Percentiles rank a stretch among this genome's conserved stretches.
Evolutionary conservation across 2,329 filamentous ascomycete species (phyloP).

Genomic region (Colletotrichum brevisporum): DNA sequence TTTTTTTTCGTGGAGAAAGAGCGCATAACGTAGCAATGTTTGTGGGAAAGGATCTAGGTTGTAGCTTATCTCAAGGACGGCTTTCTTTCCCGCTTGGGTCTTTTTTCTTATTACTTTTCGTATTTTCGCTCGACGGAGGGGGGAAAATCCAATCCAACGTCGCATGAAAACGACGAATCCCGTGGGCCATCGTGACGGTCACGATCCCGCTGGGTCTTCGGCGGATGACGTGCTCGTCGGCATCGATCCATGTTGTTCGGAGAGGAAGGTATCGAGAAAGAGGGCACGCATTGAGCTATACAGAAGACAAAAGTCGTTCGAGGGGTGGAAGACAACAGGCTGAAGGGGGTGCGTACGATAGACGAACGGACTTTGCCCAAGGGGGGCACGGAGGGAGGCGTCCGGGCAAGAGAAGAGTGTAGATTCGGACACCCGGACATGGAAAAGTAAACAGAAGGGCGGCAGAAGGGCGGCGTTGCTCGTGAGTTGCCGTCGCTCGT

Average conservation of each 20-base stretch:
- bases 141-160: no score
- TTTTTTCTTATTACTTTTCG: no score
- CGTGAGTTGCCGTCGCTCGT: no score
- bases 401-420: not conserved
- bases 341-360: not conserved
- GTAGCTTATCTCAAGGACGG: not conserved
- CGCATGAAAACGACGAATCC: no score
- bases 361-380: not conserved
- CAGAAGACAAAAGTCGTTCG: not conserved
- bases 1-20: not conserved
- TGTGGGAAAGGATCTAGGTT: conserved; percentile 4
- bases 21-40: not conserved
- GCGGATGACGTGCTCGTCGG: not conserved
- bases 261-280: no score
- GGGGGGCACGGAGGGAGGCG: not conserved
- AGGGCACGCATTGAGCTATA: not conserved
- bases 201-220: no score
- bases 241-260: not conserved
- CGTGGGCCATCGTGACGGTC: no score
- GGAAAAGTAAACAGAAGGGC: not conserved
- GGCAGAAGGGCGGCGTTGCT: not conserved
- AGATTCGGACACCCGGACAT: not conserved
- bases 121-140: no score
- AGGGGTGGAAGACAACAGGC: no score
- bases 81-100: not conserved